These are phyloP conservation scores for Nemania bipapillata DNA, from an alignment of 2,329 filamentous ascomycete genomes.

Conservation along the genomic window DNA sequence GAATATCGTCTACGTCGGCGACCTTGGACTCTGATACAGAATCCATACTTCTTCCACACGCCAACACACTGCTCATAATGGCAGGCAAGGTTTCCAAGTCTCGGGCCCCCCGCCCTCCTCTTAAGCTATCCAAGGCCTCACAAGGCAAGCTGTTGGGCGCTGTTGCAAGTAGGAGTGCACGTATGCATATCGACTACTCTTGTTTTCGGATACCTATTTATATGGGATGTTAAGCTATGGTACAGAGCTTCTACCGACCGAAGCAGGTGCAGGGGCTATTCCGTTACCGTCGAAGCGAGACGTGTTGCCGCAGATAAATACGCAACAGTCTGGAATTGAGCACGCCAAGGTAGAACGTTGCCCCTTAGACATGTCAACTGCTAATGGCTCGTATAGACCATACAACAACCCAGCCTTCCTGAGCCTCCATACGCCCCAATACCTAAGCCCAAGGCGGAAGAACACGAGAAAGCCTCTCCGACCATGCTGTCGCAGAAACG, in stretches of 20 bases:
- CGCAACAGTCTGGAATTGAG: background rate
- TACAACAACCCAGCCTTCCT: background rate
- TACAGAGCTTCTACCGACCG: background rate
- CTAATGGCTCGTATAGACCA: background rate
- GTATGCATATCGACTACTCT: no score
- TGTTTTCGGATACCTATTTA: background rate
- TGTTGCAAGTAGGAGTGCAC: background rate
- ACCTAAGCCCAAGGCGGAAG: background rate
- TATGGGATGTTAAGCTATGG: background rate
- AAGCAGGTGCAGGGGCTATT: background rate
- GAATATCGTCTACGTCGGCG: no score
- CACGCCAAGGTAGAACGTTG: background rate
- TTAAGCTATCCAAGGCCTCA: background rate
- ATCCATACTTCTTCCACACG: no score
- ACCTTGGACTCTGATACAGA: no score
- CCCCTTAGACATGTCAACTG: background rate
- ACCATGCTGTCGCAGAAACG: background rate
- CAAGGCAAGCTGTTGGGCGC: background rate
- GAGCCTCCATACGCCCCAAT: background rate
- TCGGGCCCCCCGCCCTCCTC: no score
- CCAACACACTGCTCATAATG: no score
- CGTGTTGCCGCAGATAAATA: background rate
- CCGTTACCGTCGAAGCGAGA: background rate
- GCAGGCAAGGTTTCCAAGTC: no score
- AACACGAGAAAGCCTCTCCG: background rate